Evolutionary conservation across 495 filamentous ascomycete species (phyloP).

Genomic region (Neurospora sp.): DNA sequence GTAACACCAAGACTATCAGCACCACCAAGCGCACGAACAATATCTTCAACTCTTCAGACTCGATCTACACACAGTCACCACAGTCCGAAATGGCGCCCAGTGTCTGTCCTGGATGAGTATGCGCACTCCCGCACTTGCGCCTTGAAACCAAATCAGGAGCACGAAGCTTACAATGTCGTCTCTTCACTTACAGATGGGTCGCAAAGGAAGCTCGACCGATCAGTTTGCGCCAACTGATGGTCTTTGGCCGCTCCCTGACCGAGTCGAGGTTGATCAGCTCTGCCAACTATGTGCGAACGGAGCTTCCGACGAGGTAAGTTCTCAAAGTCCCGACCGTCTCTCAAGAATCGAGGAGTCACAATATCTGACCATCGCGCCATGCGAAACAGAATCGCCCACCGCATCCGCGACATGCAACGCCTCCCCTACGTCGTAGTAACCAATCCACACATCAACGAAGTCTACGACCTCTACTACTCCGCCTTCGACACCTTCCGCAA

Average conservation of each 20-base stretch:
- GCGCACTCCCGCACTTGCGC: no score
- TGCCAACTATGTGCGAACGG: slow-evolving; percentile 93
- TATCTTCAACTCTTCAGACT: not conserved
- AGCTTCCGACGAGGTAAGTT: slow-evolving; percentile 75
- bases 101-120: slow-evolving; percentile 81
- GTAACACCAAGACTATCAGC: not conserved
- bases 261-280: slow-evolving; percentile 83
- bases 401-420: slow-evolving; percentile 94
- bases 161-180: slow-evolving; percentile 12
- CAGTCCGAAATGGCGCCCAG: slow-evolving; percentile 66
- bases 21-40: not conserved
- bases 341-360: not conserved
- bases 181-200: slow-evolving; percentile 58
- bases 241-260: slow-evolving; percentile 83
- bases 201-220: slow-evolving; percentile 76
- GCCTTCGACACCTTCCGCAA: slow-evolving; percentile 86
- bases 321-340: not conserved
- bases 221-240: slow-evolving; percentile 83
- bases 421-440: slow-evolving; percentile 92
- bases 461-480: slow-evolving; percentile 93
- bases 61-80: not conserved
- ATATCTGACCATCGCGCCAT: not conserved
- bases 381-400: slow-evolving; percentile 63
- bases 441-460: slow-evolving; percentile 86
- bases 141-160: no score